Conservation (phyloP, 345 rosid genomes). For the Erodium maritimum region DNA sequence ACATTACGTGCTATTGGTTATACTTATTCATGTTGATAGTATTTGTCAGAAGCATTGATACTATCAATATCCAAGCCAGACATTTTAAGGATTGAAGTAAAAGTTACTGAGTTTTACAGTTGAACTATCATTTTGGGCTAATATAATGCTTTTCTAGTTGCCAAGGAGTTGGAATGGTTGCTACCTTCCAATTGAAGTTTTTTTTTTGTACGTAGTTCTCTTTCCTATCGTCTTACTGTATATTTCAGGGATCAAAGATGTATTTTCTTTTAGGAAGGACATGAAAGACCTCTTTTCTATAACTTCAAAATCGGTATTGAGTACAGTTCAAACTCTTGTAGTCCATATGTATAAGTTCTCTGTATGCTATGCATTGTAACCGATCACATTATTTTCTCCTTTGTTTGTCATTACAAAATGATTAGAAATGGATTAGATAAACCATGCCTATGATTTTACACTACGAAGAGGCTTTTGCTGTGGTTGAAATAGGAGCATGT, state of each 20-base stretch:
- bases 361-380: conserved; percentile 11
- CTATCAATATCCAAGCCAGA: conserved; percentile 55
- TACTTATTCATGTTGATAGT: conserved; percentile 76
- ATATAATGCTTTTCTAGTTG: conserved; percentile 45
- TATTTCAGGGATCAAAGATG: conserved; percentile 9
- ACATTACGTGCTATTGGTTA: conserved; percentile 64
- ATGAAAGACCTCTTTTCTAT: too few species aligned
- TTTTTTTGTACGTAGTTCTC: background rate
- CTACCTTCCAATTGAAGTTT: conserved; percentile 46
- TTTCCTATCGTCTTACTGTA: conserved; percentile 3
- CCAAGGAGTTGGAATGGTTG: conserved; percentile 57
- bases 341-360: conserved; percentile 13
- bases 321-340: conserved; percentile 1
- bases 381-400: background rate
- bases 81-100: conserved; percentile 45
- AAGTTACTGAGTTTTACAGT: conserved; percentile 49
- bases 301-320: too few species aligned
- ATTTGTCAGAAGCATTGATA: conserved; percentile 68
- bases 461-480: too few species aligned
- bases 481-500: too few species aligned
- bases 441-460: too few species aligned
- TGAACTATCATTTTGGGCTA: conserved; percentile 40
- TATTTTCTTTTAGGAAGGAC: too few species aligned
- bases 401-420: background rate
- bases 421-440: too few species aligned